Conservation (phyloP, 805 yeast genomes). For the Kluyveromyces siamensis region DNA sequence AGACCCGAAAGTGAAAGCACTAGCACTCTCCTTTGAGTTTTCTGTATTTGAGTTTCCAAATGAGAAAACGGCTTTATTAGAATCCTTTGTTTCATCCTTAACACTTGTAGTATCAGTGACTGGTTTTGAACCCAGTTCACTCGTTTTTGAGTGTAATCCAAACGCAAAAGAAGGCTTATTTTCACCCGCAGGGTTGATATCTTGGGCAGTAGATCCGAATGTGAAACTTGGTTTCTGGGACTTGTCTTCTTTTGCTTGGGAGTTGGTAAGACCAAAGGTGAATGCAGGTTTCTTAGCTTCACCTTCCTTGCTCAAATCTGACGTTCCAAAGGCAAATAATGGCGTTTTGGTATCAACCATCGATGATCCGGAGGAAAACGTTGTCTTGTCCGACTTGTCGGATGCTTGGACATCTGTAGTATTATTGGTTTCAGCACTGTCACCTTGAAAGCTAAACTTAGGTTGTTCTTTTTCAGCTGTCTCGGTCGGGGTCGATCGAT, state of each 20-base stretch:
- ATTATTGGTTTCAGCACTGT: background rate
- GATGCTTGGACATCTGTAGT: background rate
- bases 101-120: background rate
- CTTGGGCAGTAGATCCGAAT: slow-evolving; percentile 11
- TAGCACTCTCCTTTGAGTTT: slow-evolving; percentile 1
- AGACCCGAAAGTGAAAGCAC: background rate
- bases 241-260: slow-evolving; percentile 3
- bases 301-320: slow-evolving; percentile 1
- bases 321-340: background rate
- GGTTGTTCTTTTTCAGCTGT: background rate
- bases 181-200: slow-evolving; percentile 5
- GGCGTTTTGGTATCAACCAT: background rate
- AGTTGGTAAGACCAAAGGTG: slow-evolving; percentile 15
- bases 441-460: background rate
- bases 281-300: slow-evolving; percentile 17
- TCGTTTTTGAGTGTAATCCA: background rate
- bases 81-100: background rate
- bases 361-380: background rate
- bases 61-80: slow-evolving; percentile 1
- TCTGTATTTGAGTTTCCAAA: background rate
- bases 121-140: background rate
- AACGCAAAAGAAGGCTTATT: slow-evolving; percentile 3
- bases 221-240: slow-evolving; percentile 18
- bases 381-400: background rate
- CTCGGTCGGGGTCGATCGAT: background rate